Evolutionary conservation across 495 filamentous ascomycete species (phyloP).

Genomic region (Trichoderma gamsii): DNA sequence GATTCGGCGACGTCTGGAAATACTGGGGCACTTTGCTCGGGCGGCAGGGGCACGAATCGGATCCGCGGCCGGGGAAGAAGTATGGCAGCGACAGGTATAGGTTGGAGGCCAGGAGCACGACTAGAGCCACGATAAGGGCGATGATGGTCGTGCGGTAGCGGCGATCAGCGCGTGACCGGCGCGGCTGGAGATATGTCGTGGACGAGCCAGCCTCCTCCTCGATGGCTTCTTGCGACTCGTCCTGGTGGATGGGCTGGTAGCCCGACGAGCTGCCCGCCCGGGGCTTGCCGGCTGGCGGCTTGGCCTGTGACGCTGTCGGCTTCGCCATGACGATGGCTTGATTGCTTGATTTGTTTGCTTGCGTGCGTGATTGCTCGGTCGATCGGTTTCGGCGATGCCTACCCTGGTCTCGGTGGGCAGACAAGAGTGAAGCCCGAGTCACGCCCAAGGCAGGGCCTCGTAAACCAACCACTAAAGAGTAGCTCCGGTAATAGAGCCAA

Average conservation of each 20-base stretch:
- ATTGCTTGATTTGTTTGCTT: background rate
- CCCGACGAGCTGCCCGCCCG: background rate
- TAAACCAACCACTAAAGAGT: background rate
- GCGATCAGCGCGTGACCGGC: background rate
- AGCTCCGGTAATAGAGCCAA: background rate
- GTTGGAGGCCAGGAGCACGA: constrained; percentile 9
- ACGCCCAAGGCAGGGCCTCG: background rate
- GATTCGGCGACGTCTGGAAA: constrained; percentile 46
- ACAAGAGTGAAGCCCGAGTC: background rate
- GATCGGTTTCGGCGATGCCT: too few relatives aligned
- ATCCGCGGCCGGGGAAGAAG: background rate
- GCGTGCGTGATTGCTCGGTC: background rate
- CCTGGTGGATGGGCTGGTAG: constrained; percentile 12
- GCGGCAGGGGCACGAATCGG: constrained; percentile 19
- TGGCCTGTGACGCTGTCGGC: background rate
- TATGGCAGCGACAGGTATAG: constrained; percentile 12
- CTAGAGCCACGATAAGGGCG: background rate
- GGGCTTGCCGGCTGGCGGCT: background rate
- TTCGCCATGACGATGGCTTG: background rate
- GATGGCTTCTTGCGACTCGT: background rate
- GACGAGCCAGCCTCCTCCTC: background rate
- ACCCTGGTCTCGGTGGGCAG: background rate
- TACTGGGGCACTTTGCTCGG: constrained; percentile 42
- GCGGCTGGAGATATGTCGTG: background rate
- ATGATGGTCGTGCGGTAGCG: constrained; percentile 14